Evolutionary conservation across 78 protist genomes (phyloP), one percentile per base, ranked within the genome.

Genomic region (Parvularia atlantis): DNA sequence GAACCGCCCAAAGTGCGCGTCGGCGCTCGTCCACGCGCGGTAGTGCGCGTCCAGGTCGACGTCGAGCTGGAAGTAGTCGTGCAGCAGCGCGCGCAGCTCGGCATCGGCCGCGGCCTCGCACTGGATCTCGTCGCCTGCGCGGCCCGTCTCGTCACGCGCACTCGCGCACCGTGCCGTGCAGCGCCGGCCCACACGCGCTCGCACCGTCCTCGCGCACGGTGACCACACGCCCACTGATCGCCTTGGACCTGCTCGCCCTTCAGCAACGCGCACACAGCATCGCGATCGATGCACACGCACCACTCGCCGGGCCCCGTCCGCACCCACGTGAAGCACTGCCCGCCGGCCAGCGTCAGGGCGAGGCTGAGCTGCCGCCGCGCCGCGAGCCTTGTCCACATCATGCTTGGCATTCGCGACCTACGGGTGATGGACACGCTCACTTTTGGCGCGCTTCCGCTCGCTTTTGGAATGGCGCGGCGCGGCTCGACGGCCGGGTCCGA

Each of bases 321-420:
- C 46, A 63, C 35, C 68, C 68, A 63, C 68, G 68, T 41, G 46
- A 63, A 63, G 54, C 44, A 30, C 46, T 63, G 68, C 43, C 68
- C 68, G 2, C 68, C 17, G 17, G 17, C 16, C 46, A 63, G 2
- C 2, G n/a, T n/a, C n/a, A n/a, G n/a, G n/a, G n/a, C n/a, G n/a
- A n/a, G n/a, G n/a, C n/a, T n/a, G n/a, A n/a, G n/a, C n/a, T n/a
- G n/a, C n/a, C n/a, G n/a, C n/a, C n/a, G n/a, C n/a, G n/a, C n/a
- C n/a, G n/a, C n/a, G n/a, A n/a, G n/a, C n/a, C n/a, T n/a, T n/a
- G n/a, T n/a, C n/a, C n/a, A n/a, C n/a, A n/a, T n/a, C n/a, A n/a
- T n/a, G n/a, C n/a, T n/a, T n/a, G n/a, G n/a, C n/a, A n/a, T n/a
- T n/a, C n/a, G n/a, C n/a, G n/a, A n/a, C n/a, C n/a, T n/a, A n/a